Base-by-base conservation (phyloP, 164 flowering plant genomes). In the Cinnamomum micranthum region DNA sequence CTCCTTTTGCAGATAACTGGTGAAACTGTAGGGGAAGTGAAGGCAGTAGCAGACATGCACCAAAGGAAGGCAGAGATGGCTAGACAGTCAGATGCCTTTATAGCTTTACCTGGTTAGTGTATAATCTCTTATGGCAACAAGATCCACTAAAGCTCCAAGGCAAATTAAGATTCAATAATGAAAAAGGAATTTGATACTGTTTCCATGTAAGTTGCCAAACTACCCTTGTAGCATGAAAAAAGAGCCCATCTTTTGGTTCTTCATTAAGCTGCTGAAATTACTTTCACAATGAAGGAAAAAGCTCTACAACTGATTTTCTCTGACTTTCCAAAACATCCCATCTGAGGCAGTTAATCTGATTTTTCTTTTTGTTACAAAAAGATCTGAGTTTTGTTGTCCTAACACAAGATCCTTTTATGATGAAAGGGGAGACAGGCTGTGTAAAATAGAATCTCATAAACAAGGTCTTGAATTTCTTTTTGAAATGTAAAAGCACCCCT, bases 11-110 rank as follows among this genome's bases (percentile, higher is more conserved):
- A 94, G 98, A 80, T 94, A 76, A 93, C 97, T 86, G 98, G 98
- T 76, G 94, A 86, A 80, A 91, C 98, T 80, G 97, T 95, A 71
- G 98, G 98, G 82, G 98, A 94, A 85, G 97, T 94, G 89, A 94
- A 90, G 83, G 97, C 97, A 75, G 98, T 94, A 20, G 98, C 98
- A 86, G 97, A 87, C 81, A 95, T 95, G 98, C 98, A 95, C 80
- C 98, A 95, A 86, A 93, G 98, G 87, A 95, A 95, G 76, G 98
- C 98, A 75, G 98, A 95, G 85, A 95, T 95, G 98, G 95, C 95
- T 81, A 88, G 85, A 84, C 94, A 89, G 81, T 95, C 98, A 59
- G 98, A 95, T 89, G 98, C 97, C 77, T 95, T 95, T 85, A 95
- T 95, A 87, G 98, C 98, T 83, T 87, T 95, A 75, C 98, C 98